Evolutionary conservation across 2,329 filamentous ascomycete genomes (phyloP).

Genomic region (Sporothrix protearum): DNA sequence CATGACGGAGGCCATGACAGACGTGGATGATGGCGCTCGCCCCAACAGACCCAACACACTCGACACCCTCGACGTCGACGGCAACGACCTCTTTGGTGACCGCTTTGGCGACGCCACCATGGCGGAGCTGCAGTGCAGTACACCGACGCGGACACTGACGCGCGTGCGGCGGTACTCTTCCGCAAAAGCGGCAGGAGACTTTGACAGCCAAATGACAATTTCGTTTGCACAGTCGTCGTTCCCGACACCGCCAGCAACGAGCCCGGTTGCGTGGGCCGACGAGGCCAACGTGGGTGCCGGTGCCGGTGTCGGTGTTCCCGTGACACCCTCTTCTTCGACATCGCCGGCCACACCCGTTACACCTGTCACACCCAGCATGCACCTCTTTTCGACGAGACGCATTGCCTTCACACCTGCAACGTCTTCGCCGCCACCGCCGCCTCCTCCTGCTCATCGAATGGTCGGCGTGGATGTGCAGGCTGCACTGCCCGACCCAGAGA

Average conservation of each 20-base stretch:
- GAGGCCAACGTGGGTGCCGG: neutral
- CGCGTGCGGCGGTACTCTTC: slow-evolving; percentile 20
- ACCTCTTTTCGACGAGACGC: slow-evolving; percentile 10
- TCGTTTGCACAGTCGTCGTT: slow-evolving; percentile 40
- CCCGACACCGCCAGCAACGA: slow-evolving; percentile 55
- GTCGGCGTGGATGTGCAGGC: slow-evolving; percentile 41
- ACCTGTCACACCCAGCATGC: slow-evolving; percentile 32
- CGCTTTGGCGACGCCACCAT: slow-evolving; percentile 50
- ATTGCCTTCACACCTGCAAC: neutral
- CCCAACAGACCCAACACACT: slow-evolving; percentile 34
- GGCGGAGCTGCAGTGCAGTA: slow-evolving; percentile 51
- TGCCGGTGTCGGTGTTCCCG: neutral
- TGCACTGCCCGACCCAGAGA: slow-evolving; percentile 43
- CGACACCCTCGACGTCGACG: slow-evolving; percentile 31
- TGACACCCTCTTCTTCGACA: slow-evolving; percentile 5
- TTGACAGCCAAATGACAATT: slow-evolving; percentile 32
- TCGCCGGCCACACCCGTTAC: slow-evolving; percentile 39
- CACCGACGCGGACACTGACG: slow-evolving; percentile 50
- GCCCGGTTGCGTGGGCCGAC: slow-evolving; percentile 37
- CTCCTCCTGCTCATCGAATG: neutral
- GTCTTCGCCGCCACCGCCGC: neutral
- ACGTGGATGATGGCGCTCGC: slow-evolving; percentile 34
- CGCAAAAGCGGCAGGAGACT: neutral
- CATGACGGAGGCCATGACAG: slow-evolving; percentile 35
- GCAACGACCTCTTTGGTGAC: slow-evolving; percentile 43